Conservation (phyloP, 2,329 filamentous ascomycete species). For the Seiridium cupressi region DNA sequence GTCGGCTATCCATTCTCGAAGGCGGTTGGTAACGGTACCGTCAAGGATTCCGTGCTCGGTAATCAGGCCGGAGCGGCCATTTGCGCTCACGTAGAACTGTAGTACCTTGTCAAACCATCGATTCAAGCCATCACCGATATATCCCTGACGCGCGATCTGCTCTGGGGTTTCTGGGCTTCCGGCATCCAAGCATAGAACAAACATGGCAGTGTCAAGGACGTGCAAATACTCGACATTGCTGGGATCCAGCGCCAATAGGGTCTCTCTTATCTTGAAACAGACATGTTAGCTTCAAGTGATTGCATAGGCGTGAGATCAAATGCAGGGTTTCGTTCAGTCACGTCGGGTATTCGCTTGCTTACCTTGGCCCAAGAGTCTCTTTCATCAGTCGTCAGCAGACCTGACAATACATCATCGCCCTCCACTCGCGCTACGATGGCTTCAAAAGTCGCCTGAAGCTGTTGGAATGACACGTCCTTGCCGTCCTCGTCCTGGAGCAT, state of each 20-base stretch:
- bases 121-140: conserved; percentile 9
- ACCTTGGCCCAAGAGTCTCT: conserved; percentile 11
- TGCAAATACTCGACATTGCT: conserved; percentile 10
- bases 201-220: conserved; percentile 9
- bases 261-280: conserved; percentile 7
- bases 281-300: background rate
- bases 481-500: conserved; percentile 7
- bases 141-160: conserved; percentile 3
- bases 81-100: conserved; percentile 12
- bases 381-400: conserved; percentile 7
- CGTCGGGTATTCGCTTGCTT: background rate
- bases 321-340: background rate
- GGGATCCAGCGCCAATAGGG: background rate
- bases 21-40: conserved; percentile 8
- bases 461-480: conserved; percentile 4
- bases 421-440: background rate
- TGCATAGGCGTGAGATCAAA: too few relatives aligned
- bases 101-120: conserved; percentile 13
- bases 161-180: conserved; percentile 5
- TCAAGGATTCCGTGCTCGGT: conserved; percentile 10
- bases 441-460: conserved; percentile 7
- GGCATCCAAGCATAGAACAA: conserved; percentile 11
- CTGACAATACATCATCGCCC: conserved; percentile 5
- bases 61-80: conserved; percentile 12
- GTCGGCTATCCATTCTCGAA: conserved; percentile 2